phyloP scores from a whole-genome alignment of 768 basidiomycete species.

The Clitopilus hobsonii region DNA sequence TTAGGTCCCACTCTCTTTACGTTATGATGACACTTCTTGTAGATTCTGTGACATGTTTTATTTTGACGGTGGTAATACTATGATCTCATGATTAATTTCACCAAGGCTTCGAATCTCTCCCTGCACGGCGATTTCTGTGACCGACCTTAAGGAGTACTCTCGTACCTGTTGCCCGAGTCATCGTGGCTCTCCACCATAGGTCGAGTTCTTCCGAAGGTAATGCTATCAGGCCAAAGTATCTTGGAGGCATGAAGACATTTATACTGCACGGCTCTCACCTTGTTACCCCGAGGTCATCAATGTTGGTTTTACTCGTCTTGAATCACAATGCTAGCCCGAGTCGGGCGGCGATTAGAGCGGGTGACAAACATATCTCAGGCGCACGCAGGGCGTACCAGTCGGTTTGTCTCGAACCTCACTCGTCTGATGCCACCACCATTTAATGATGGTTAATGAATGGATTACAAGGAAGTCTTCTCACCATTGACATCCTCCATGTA shows the following conservation, averaged over 20 bases:
- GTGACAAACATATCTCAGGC: background rate
- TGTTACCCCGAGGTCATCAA: background rate
- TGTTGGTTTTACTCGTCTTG: background rate
- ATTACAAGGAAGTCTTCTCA: too few species aligned
- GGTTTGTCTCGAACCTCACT: background rate
- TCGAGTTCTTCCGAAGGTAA: too few species aligned
- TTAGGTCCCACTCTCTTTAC: background rate
- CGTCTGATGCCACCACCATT: too few species aligned
- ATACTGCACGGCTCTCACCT: too few species aligned
- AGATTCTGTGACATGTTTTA: background rate
- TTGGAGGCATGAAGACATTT: too few species aligned
- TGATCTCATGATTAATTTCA: background rate
- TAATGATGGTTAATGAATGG: too few species aligned
- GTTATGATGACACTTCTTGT: background rate
- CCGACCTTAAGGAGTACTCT: too few species aligned
- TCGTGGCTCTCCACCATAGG: background rate
- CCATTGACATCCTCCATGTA: too few species aligned
- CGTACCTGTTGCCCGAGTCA: too few species aligned
- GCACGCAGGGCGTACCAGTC: background rate
- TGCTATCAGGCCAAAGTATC: too few species aligned
- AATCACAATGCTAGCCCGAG: background rate
- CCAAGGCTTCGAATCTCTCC: background rate
- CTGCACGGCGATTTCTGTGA: background rate
- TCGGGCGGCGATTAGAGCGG: slow-evolving; percentile 1
- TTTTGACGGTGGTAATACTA: background rate